Evolutionary conservation across 2,329 filamentous ascomycete species (phyloP).

Genomic region (Talaromyces sp.): DNA sequence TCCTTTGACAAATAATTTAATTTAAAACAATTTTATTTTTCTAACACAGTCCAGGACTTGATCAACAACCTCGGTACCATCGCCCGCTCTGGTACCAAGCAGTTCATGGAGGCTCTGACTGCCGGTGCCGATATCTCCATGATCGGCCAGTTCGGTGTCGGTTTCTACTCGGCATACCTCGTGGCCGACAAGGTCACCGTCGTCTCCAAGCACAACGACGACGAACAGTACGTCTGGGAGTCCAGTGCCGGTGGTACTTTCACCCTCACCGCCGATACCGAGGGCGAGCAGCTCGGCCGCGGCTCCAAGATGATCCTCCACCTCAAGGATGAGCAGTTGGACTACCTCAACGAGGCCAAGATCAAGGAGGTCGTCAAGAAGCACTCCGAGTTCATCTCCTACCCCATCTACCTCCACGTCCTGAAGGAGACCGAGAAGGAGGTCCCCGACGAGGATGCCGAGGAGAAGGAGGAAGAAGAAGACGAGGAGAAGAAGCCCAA

Average conservation of each 20-base stretch:
- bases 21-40: too few species aligned
- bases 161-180: slow-evolving; percentile 99
- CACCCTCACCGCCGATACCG: slow-evolving; percentile 83
- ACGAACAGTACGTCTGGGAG: slow-evolving; percentile 99
- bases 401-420: slow-evolving; percentile 99
- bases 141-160: slow-evolving; percentile 99
- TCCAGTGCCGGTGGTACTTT: slow-evolving; percentile 96
- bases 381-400: slow-evolving; percentile 99
- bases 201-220: slow-evolving; percentile 98
- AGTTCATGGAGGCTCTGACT: slow-evolving; percentile 99
- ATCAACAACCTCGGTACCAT: slow-evolving; percentile 99
- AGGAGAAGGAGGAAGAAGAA: slow-evolving; percentile 65
- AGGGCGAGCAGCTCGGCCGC: slow-evolving; percentile 84
- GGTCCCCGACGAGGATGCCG: slow-evolving; percentile 92
- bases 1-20: background rate
- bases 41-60: slow-evolving; percentile 61
- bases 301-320: slow-evolving; percentile 98
- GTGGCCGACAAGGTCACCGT: slow-evolving; percentile 95
- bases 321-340: slow-evolving; percentile 98
- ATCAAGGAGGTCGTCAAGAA: slow-evolving; percentile 99
- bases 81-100: slow-evolving; percentile 98
- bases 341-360: slow-evolving; percentile 98
- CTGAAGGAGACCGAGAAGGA: slow-evolving; percentile 99
- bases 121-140: slow-evolving; percentile 99
- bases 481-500: slow-evolving; percentile 92